phyloP scores from a whole-genome alignment of 108 stramenopile genomes.

The Schizochytrium sp. region DNA sequence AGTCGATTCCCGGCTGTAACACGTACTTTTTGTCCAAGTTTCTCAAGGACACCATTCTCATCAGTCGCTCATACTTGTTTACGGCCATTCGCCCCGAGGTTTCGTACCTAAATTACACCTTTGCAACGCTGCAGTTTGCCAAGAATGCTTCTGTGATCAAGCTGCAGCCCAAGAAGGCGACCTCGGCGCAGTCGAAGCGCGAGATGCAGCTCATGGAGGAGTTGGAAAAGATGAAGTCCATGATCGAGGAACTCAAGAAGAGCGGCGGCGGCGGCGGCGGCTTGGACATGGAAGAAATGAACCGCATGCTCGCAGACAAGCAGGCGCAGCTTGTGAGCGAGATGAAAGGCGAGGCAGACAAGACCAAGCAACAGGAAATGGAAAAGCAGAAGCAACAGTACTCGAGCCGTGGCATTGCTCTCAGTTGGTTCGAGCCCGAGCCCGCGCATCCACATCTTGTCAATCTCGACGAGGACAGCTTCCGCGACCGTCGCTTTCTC shows the following conservation, averaged over 20 bases:
- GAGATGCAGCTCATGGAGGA: constrained; percentile 47
- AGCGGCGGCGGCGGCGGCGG: constrained; percentile 24
- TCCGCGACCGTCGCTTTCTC: constrained; percentile 48
- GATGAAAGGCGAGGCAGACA: background rate
- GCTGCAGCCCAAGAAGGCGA: constrained; percentile 56
- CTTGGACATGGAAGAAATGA: constrained; percentile 18
- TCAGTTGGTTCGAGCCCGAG: constrained; percentile 34
- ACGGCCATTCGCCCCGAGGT: constrained; percentile 57
- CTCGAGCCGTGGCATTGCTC: constrained; percentile 35
- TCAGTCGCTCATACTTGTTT: constrained; percentile 52
- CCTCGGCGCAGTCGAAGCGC: constrained; percentile 38
- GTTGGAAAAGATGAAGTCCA: constrained; percentile 45
- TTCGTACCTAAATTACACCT: constrained; percentile 47
- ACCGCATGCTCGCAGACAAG: constrained; percentile 34
- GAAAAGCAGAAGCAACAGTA: constrained; percentile 46
- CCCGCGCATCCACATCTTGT: constrained; percentile 37
- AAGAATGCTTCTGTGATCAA: constrained; percentile 54
- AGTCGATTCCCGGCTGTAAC: constrained; percentile 54
- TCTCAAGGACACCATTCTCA: constrained; percentile 60
- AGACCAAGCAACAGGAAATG: constrained; percentile 38
- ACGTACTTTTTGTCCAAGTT: constrained; percentile 59
- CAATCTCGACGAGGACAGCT: constrained; percentile 53
- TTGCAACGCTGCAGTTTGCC: constrained; percentile 49
- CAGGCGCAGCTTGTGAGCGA: constrained; percentile 26
- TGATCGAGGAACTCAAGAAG: constrained; percentile 35